A percentile compares a stretch with the other conserved stretches of the same genome.
phyloP scores from a whole-genome alignment of 768 basidiomycete species.

The Sistotremastrum suecicum region DNA sequence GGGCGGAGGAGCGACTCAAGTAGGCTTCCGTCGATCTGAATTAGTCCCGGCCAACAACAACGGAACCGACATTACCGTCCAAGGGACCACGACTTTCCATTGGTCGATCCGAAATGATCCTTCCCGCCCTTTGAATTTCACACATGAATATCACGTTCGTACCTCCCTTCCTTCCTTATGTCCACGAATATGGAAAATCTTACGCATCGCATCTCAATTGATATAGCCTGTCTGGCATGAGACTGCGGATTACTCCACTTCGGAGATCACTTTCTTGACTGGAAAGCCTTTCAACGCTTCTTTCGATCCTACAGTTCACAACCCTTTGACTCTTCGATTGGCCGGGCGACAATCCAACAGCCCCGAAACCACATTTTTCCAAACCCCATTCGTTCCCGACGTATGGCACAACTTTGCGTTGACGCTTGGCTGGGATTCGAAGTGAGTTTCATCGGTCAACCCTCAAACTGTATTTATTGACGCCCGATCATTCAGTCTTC shows the following conservation, averaged over 20 bases:
- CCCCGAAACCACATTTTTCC: conserved; percentile 8
- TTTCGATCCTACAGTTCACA: conserved; percentile 6
- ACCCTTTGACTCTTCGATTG: conserved; percentile 8
- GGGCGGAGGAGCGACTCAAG: conserved; percentile 7
- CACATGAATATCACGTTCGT: conserved; percentile 10
- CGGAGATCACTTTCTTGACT: conserved; percentile 10
- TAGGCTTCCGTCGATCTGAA: conserved; percentile 10
- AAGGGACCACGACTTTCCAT: conserved; percentile 9
- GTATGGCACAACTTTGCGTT: conserved; percentile 10
- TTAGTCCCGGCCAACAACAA: conserved; percentile 10
- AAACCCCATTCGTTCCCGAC: conserved; percentile 4
- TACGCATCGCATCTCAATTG: background rate
- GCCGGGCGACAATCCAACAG: conserved; percentile 7
- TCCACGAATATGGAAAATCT: background rate
- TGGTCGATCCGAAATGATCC: conserved; percentile 10
- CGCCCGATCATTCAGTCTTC: conserved; percentile 1
- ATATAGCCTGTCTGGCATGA: conserved; percentile 10
- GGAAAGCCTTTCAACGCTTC: conserved; percentile 10
- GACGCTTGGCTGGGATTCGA: conserved; percentile 9
- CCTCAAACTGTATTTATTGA: background rate
- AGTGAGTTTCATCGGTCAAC: background rate
- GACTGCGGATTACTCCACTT: conserved; percentile 7
- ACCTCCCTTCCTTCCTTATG: background rate
- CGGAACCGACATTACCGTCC: conserved; percentile 6
- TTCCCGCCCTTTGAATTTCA: conserved; percentile 7